phyloP scores from a whole-genome alignment of 1,139 yeast species.

The Hemisphaericaspora lyxosophila region DNA sequence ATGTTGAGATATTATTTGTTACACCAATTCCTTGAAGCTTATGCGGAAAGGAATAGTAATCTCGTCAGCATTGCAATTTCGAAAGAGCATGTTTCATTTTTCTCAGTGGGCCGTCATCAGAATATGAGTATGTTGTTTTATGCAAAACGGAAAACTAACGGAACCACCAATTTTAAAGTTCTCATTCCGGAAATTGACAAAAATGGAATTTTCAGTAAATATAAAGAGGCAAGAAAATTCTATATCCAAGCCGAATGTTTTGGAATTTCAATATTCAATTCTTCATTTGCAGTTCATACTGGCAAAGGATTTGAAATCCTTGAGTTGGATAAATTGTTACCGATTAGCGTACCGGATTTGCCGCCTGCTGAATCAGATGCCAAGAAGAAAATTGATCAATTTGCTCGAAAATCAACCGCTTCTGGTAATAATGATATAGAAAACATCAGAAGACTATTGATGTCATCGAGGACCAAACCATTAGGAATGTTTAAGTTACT shows the following conservation, averaged over 20 bases:
- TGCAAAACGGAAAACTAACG: slow-evolving; percentile 50
- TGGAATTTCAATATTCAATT: slow-evolving; percentile 58
- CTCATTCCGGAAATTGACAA: slow-evolving; percentile 51
- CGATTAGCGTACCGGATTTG: slow-evolving; percentile 52
- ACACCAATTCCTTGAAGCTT: slow-evolving; percentile 40
- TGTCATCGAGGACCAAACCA: slow-evolving; percentile 47
- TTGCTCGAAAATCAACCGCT: slow-evolving; percentile 22
- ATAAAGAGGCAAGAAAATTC: slow-evolving; percentile 50
- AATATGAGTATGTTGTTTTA: slow-evolving; percentile 57
- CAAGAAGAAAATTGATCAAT: slow-evolving; percentile 25
- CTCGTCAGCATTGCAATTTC: slow-evolving; percentile 36
- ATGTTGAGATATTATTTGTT: slow-evolving; percentile 63
- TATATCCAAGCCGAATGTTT: slow-evolving; percentile 53
- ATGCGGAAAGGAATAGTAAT: slow-evolving; percentile 32
- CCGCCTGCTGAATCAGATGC: slow-evolving; percentile 15
- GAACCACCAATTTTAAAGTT: slow-evolving; percentile 52
- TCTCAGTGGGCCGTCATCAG: slow-evolving; percentile 61
- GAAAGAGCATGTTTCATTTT: slow-evolving; percentile 46
- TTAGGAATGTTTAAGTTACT: slow-evolving; percentile 62
- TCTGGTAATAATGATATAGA: slow-evolving; percentile 22
- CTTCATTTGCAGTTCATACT: slow-evolving; percentile 66
- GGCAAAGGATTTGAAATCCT: slow-evolving; percentile 68
- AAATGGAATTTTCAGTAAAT: slow-evolving; percentile 49
- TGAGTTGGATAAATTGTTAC: slow-evolving; percentile 57
- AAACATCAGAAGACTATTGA: slow-evolving; percentile 31